Evolutionary conservation across 2,329 filamentous ascomycete genomes (phyloP).

Genomic region (Pestalotiopsis sp.): DNA sequence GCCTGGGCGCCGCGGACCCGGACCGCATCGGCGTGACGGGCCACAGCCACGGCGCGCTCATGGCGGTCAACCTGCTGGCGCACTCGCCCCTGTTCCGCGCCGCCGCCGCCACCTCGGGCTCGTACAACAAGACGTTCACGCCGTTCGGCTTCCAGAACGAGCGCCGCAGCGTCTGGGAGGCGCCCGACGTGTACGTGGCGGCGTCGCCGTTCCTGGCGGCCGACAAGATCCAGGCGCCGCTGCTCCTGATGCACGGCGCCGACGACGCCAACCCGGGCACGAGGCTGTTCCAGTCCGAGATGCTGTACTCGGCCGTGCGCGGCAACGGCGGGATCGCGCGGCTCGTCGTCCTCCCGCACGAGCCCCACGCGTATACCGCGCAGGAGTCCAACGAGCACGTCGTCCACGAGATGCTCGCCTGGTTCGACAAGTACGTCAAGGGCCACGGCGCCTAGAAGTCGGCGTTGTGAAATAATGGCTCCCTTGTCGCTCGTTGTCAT

Average conservation of each 20-base stretch:
- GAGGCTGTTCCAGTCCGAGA: neutral
- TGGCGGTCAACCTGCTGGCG: neutral
- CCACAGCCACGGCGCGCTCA: neutral
- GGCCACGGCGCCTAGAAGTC: neutral
- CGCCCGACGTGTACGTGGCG: neutral
- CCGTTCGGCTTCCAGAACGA: conserved; percentile 1
- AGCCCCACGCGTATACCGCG: neutral
- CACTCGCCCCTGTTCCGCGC: neutral
- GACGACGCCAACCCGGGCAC: conserved; percentile 3
- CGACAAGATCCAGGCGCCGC: conserved; percentile 5
- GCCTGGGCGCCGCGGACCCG: neutral
- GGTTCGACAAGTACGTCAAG: conserved; percentile 9
- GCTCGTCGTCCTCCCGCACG: neutral
- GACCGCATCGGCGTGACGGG: conserved; percentile 1
- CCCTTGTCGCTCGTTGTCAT: neutral
- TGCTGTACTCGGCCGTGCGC: neutral
- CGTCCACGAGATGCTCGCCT: neutral
- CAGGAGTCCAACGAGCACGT: conserved; percentile 6
- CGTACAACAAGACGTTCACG: conserved; percentile 3
- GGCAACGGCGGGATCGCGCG: conserved; percentile 1
- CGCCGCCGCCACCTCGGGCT: neutral
- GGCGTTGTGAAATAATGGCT: neutral
- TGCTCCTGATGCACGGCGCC: conserved; percentile 1
- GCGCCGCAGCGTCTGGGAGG: neutral
- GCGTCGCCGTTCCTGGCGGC: conserved; percentile 1